Evolutionary conservation across 164 flowering plant genomes (phyloP), one percentile per base, ranked within the genome.

Genomic region (Vitis rotundifolia): DNA sequence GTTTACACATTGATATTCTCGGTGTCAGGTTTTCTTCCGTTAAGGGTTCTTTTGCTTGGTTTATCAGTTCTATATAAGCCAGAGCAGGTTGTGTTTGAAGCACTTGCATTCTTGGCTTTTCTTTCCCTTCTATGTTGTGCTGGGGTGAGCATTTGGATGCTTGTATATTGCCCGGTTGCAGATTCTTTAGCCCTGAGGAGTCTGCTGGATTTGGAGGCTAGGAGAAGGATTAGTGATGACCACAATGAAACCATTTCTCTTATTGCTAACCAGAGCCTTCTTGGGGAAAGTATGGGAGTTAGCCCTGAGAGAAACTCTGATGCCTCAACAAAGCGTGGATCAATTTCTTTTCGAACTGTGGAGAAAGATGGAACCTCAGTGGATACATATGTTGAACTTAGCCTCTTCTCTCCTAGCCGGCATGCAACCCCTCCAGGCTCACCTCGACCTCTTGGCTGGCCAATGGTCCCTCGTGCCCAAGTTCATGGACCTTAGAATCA

Each of bases 21-120:
- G 0, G 89, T 91, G 71, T 80, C 88, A n/a, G 61, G 91, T 70
- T 82, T 90, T 65, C 85, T 91, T 69, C 92, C 94, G 12, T 73
- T 88, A 49, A 86, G 98, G 84, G 89, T 89, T 77, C 60, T 89
- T 69, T 83, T 93, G 48, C 92, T 95, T 68, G 97, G 99, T 70
- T 82, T 93, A 68, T 84, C 98, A 28, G 91, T 93, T 64, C 71
- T 86, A 50, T 81, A 89, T 8, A 77, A 61, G 71, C 97, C 97
- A 50, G 97, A 86, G 72, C 71, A 79, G 19, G 13, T 80, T 69
- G 68, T 80, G 44, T 91, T 88, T 69, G 93, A 93, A 81, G 83
- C 81, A 67, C 81, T 93, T 49, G 85, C 85, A 13, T 95, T 95
- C 79, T 73, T 72, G 64, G 89, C 92, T 49, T 95, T 95, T 80